Conservation (phyloP, 768 basidiomycete species). For the Tricholoma terreum region DNA sequence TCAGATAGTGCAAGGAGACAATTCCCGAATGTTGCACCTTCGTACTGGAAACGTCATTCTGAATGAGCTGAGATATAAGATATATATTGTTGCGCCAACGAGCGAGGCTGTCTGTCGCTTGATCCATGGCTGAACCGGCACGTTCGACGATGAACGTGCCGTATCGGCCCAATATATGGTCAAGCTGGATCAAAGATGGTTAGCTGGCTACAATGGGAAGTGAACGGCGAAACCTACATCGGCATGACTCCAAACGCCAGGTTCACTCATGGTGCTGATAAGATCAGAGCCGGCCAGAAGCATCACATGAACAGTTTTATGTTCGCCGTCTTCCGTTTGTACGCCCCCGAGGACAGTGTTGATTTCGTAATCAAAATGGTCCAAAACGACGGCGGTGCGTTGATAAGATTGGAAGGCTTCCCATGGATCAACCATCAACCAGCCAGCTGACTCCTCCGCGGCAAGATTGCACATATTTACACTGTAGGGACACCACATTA, state of each 20-base stretch:
- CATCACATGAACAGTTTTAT: slow-evolving; percentile 79
- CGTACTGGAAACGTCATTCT: slow-evolving; percentile 96
- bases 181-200: slow-evolving; percentile 53
- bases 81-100: slow-evolving; percentile 83
- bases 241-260: slow-evolving; percentile 93
- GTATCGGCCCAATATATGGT: slow-evolving; percentile 93
- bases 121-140: slow-evolving; percentile 88
- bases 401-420: slow-evolving; percentile 95
- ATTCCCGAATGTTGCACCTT: slow-evolving; percentile 48
- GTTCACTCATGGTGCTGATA: slow-evolving; percentile 97
- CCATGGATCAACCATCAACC: slow-evolving; percentile 99
- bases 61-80: slow-evolving; percentile 90
- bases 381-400: slow-evolving; percentile 94
- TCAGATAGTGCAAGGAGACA: background rate
- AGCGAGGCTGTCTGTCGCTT: slow-evolving; percentile 71
- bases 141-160: slow-evolving; percentile 95
- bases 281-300: slow-evolving; percentile 97
- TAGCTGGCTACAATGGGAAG: slow-evolving; percentile 8
- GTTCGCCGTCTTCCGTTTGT: slow-evolving; percentile 67
- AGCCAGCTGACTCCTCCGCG: slow-evolving; percentile 84
- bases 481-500: slow-evolving; percentile 36
- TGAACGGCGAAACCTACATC: slow-evolving; percentile 63
- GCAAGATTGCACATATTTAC: slow-evolving; percentile 88
- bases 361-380: slow-evolving; percentile 95
- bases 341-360: slow-evolving; percentile 84